These are phyloP conservation scores for Coprinellus micaceus DNA, from an alignment of 768 basidiomycete species.

Conservation along the genomic window DNA sequence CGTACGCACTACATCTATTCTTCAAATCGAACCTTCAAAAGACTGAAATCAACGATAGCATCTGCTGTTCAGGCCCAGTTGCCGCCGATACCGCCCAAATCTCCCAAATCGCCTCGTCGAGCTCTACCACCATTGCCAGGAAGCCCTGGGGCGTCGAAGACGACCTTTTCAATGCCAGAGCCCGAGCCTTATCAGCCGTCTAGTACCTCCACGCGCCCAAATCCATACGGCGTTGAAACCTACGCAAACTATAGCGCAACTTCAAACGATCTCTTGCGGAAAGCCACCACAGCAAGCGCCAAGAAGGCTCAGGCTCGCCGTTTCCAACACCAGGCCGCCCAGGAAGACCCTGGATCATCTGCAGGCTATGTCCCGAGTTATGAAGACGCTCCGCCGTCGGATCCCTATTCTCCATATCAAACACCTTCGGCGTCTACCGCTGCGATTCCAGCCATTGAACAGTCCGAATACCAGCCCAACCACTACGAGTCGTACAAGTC, in stretches of 20 bases:
- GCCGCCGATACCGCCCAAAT: slow-evolving; percentile 17
- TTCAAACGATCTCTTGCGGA: slow-evolving; percentile 26
- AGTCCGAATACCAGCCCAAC: slow-evolving; percentile 6
- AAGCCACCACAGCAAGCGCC: slow-evolving; percentile 18
- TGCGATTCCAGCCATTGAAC: slow-evolving; percentile 1
- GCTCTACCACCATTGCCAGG: slow-evolving; percentile 45
- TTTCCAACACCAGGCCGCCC: slow-evolving; percentile 3
- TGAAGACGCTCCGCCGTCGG: slow-evolving; percentile 1
- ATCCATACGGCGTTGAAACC: slow-evolving; percentile 14
- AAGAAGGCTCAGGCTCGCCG: slow-evolving; percentile 11
- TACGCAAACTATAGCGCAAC: slow-evolving; percentile 9
- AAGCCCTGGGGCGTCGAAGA: slow-evolving; percentile 25
- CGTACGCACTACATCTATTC: background rate
- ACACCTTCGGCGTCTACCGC: slow-evolving; percentile 9
- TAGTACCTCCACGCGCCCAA: slow-evolving; percentile 14
- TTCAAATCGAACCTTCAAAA: too few species aligned
- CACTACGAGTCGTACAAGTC: slow-evolving; percentile 6
- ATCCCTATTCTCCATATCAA: slow-evolving; percentile 1
- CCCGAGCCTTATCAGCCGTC: slow-evolving; percentile 37
- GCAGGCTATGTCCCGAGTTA: too few species aligned
- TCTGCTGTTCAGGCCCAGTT: background rate
- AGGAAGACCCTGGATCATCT: background rate
- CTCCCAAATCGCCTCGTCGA: slow-evolving; percentile 29
- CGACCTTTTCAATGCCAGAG: slow-evolving; percentile 37
- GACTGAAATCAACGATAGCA: too few species aligned